Percentiles rank a stretch among this genome's conserved stretches.
These are phyloP conservation scores for Letharia lupina DNA, from an alignment of 495 filamentous ascomycete species.

Conservation along the genomic window DNA sequence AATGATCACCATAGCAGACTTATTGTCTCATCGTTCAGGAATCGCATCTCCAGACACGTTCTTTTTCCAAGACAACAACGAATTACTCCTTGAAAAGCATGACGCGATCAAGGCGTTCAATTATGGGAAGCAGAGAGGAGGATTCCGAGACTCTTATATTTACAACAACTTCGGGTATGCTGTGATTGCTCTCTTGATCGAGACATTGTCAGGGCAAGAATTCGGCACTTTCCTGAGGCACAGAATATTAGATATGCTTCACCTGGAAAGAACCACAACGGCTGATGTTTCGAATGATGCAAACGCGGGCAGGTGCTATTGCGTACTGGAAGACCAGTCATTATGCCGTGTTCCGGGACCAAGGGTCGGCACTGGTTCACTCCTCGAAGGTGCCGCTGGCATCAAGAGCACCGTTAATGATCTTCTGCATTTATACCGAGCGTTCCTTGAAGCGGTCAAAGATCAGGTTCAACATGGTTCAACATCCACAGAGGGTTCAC, in stretches of 20 bases:
- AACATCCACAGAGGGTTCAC: background rate
- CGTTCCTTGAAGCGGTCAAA: conserved; percentile 3
- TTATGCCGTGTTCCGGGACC: conserved; percentile 7
- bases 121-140: conserved; percentile 7
- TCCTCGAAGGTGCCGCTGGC: conserved; percentile 12
- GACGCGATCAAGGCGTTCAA: conserved; percentile 9
- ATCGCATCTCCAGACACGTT: conserved; percentile 9
- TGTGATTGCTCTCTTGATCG: conserved; percentile 23
- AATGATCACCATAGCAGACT: conserved; percentile 5
- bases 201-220: conserved; percentile 17
- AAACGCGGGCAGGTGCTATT: conserved; percentile 12
- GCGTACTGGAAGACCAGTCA: conserved; percentile 8
- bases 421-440: conserved; percentile 9
- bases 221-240: conserved; percentile 16
- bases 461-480: conserved; percentile 1
- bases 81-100: conserved; percentile 10
- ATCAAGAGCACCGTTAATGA: conserved; percentile 15
- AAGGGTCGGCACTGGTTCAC: conserved; percentile 4
- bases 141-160: conserved; percentile 16
- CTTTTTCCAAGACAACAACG: conserved; percentile 12
- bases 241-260: conserved; percentile 17
- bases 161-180: conserved; percentile 29
- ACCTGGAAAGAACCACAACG: conserved; percentile 5
- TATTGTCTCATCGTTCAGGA: conserved; percentile 9
- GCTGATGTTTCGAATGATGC: background rate